A percentile compares a stretch with the other conserved stretches of the same genome.
Conservation (phyloP, 176 grass and related monocot genomes). For the Pontederia crassipes region DNA sequence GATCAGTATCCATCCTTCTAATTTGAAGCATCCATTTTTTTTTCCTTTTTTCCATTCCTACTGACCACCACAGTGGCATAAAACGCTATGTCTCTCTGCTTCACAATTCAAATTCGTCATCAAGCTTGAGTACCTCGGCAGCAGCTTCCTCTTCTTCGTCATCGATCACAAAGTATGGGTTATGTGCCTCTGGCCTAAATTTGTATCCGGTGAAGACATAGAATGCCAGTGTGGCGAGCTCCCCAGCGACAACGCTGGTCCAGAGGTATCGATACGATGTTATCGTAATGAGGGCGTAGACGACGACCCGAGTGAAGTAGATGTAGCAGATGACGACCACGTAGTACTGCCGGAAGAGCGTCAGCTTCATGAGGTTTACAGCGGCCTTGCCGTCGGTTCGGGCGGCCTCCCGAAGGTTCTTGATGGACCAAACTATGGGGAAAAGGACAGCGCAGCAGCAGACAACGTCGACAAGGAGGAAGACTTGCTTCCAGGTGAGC, state of each 20-base stretch:
- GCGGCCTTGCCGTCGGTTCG: slow-evolving; percentile 7
- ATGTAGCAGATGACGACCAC: slow-evolving; percentile 7
- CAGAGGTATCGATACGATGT: slow-evolving; percentile 5
- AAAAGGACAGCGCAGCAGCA: slow-evolving; percentile 10
- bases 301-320: slow-evolving; percentile 9
- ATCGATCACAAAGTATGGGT: slow-evolving; percentile 2
- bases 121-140: slow-evolving; percentile 1
- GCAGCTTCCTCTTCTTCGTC: slow-evolving; percentile 4
- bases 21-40: too few species aligned
- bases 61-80: not conserved
- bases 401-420: slow-evolving; percentile 7
- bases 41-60: too few species aligned
- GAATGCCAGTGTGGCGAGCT: not conserved
- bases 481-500: slow-evolving; percentile 9
- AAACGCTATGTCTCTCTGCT: too few species aligned
- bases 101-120: not conserved
- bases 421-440: slow-evolving; percentile 10
- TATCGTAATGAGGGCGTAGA: slow-evolving; percentile 10
- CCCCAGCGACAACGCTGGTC: not conserved
- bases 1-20: too few species aligned
- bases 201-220: slow-evolving; percentile 10
- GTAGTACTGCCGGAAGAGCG: slow-evolving; percentile 11
- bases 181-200: slow-evolving; percentile 3
- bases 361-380: slow-evolving; percentile 8
- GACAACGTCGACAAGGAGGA: slow-evolving; percentile 7